Evolutionary conservation across 139 green algal species (phyloP).

Genomic region (Desmodesmus armatus): DNA sequence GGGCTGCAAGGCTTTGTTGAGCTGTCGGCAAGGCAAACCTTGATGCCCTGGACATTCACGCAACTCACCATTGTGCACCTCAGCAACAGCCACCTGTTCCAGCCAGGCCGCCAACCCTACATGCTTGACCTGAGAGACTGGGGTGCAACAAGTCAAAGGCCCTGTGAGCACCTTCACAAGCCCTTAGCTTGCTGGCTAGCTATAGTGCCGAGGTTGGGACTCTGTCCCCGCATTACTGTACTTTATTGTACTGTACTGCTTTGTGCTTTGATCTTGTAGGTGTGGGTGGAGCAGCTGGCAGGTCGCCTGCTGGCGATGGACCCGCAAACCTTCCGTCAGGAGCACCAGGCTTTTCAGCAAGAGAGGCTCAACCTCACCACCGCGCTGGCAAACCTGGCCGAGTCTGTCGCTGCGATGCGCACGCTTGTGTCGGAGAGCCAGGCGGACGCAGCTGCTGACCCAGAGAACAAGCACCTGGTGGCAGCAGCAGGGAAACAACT

Average conservation of each 20-base stretch:
- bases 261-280: slow-evolving; percentile 38
- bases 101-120: too few species aligned
- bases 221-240: too few species aligned
- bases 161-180: too few species aligned
- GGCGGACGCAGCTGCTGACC: background rate
- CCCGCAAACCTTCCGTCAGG: background rate
- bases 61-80: too few species aligned
- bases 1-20: too few species aligned
- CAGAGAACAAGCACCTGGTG: background rate
- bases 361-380: background rate
- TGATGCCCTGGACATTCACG: too few species aligned
- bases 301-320: slow-evolving; percentile 26
- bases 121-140: too few species aligned
- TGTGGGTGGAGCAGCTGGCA: slow-evolving; percentile 52
- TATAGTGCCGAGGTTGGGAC: too few species aligned
- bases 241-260: background rate
- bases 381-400: slow-evolving; percentile 1
- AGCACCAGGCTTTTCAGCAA: slow-evolving; percentile 9
- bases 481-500: slow-evolving; percentile 10
- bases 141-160: too few species aligned
- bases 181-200: too few species aligned
- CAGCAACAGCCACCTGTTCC: too few species aligned
- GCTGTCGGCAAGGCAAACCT: too few species aligned
- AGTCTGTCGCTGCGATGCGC: background rate
- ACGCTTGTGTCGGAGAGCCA: background rate